These are phyloP conservation scores for Chalciporus sp. DNA, from an alignment of 1,284 basidiomycete species.

Conservation along the genomic window DNA sequence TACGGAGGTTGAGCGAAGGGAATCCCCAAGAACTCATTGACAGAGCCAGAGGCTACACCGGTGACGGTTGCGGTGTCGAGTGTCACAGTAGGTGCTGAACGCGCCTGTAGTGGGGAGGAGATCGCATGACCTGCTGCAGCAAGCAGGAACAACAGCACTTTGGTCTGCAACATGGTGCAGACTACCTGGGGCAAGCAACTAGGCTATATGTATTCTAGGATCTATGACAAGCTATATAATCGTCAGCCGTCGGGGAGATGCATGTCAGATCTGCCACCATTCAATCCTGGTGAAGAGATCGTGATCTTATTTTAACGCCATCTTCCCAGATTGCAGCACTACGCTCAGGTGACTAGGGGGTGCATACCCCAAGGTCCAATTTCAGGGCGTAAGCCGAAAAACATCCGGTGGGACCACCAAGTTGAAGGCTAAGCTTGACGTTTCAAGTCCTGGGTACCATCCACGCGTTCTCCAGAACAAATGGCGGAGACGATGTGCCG, in stretches of 20 bases:
- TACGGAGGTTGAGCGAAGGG: constrained; percentile 43
- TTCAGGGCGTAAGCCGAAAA: background rate
- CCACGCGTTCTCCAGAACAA: background rate
- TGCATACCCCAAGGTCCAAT: background rate
- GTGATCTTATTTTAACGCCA: too few relatives aligned
- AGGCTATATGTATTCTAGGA: background rate
- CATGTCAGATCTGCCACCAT: background rate
- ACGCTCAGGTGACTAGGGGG: background rate
- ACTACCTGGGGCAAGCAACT: background rate
- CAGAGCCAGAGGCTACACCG: constrained; percentile 20
- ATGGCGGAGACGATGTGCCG: background rate
- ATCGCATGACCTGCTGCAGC: background rate
- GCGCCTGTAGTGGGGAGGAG: background rate
- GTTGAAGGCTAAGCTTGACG: background rate
- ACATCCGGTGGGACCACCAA: background rate
- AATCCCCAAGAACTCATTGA: constrained; percentile 37
- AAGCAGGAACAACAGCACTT: background rate
- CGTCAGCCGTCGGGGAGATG: background rate
- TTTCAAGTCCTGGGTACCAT: too few relatives aligned
- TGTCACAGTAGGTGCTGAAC: constrained; percentile 19
- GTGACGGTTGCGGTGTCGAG: constrained; percentile 32
- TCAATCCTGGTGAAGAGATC: background rate
- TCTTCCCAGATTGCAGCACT: background rate
- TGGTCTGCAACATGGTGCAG: background rate
- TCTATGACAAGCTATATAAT: background rate